Evolutionary conservation across 345 rosid species (phyloP).

Genomic region (Pistacia atlantica): DNA sequence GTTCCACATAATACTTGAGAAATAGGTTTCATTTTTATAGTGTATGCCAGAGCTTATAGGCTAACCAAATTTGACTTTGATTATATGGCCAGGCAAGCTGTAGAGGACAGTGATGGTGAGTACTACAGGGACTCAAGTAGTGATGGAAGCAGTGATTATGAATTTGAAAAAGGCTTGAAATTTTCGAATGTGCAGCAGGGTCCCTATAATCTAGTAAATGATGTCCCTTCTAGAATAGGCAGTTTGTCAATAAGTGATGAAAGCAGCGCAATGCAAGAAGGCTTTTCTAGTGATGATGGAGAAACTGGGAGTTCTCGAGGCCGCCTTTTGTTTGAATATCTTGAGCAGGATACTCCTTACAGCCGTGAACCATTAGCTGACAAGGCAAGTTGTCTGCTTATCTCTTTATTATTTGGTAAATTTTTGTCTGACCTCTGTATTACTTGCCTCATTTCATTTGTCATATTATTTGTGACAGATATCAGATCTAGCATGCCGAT

Average conservation of each 20-base stretch:
- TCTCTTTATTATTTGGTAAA: constrained; percentile 17
- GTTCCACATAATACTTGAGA: background rate
- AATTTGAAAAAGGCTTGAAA: constrained; percentile 32
- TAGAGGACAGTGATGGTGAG: constrained; percentile 35
- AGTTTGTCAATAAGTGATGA: constrained; percentile 33
- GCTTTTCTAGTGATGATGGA: constrained; percentile 36
- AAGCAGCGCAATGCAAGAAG: constrained; percentile 23
- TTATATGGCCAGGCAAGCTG: constrained; percentile 26
- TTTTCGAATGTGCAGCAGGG: constrained; percentile 6
- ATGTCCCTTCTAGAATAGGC: constrained; percentile 19
- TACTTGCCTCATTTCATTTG: background rate
- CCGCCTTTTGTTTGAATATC: constrained; percentile 32
- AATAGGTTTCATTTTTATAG: background rate
- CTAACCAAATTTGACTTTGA: constrained; percentile 2
- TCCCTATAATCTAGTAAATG: constrained; percentile 8
- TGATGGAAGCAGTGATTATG: constrained; percentile 53
- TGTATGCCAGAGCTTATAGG: constrained; percentile 14
- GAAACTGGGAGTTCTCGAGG: constrained; percentile 27
- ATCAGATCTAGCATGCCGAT: constrained; percentile 25
- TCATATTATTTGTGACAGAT: constrained; percentile 25
- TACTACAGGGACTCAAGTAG: constrained; percentile 50
- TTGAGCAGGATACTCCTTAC: constrained; percentile 37
- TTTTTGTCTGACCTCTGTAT: constrained; percentile 11
- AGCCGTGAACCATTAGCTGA: constrained; percentile 42
- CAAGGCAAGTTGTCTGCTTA: constrained; percentile 27